Conservation (phyloP, 176 grass and related monocot species). For the Lolium perenne region DNA sequence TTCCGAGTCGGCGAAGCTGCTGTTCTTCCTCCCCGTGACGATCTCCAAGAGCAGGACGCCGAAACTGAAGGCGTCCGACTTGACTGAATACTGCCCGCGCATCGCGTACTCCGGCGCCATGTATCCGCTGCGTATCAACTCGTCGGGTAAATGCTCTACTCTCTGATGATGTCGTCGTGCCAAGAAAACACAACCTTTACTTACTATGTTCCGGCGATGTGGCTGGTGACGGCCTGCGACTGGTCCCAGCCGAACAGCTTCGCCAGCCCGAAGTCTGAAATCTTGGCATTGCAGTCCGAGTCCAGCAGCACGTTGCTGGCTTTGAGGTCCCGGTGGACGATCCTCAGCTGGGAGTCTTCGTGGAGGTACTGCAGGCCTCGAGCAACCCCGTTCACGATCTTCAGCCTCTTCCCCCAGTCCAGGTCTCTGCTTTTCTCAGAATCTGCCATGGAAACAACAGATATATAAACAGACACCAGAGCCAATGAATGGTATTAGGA, state of each 20-base stretch:
- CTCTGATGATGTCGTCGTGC: not conserved
- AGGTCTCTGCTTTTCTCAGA: slow-evolving; percentile 37
- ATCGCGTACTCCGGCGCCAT: slow-evolving; percentile 61
- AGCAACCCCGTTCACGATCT: slow-evolving; percentile 53
- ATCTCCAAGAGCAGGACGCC: slow-evolving; percentile 67
- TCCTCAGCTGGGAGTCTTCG: slow-evolving; percentile 62
- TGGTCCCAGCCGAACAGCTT: slow-evolving; percentile 55
- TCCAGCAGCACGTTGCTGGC: slow-evolving; percentile 49
- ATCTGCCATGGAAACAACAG: slow-evolving; percentile 32
- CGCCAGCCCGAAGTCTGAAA: slow-evolving; percentile 69
- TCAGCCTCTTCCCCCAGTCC: slow-evolving; percentile 47
- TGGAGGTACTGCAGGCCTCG: slow-evolving; percentile 75
- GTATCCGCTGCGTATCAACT: slow-evolving; percentile 37
- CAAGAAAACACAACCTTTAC: not conserved
- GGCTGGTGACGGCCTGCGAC: slow-evolving; percentile 43
- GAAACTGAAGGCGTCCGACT: slow-evolving; percentile 64
- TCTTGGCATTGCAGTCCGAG: slow-evolving; percentile 59
- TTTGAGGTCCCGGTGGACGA: slow-evolving; percentile 61
- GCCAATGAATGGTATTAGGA: not conserved
- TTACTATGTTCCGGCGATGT: slow-evolving; percentile 76
- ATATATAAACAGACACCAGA: not conserved
- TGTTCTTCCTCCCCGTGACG: slow-evolving; percentile 58
- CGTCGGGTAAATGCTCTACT: too few species aligned
- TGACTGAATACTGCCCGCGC: slow-evolving; percentile 59
- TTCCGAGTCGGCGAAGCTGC: not conserved